These are phyloP conservation scores for Aspergillus hancockii DNA, from an alignment of 495 filamentous ascomycete species.

Conservation along the genomic window DNA sequence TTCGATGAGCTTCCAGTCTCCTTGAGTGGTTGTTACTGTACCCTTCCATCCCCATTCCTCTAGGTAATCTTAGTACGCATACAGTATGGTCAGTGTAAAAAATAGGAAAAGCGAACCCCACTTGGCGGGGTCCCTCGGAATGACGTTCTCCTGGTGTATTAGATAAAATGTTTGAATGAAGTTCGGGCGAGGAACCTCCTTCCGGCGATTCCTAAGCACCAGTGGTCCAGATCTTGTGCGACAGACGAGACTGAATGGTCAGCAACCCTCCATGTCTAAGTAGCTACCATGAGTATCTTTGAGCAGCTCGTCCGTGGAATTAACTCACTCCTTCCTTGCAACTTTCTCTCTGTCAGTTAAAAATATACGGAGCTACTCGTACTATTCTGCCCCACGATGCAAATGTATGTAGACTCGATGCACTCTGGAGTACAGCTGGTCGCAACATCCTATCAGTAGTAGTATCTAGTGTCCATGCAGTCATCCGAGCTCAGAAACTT, in stretches of 20 bases:
- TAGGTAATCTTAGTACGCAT: not conserved
- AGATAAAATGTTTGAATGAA: no score
- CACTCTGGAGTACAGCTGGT: no score
- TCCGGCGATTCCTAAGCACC: slow-evolving; percentile 28
- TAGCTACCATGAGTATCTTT: not conserved
- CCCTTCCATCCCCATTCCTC: not conserved
- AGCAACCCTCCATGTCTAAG: not conserved
- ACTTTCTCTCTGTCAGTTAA: no score
- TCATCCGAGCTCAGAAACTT: no score
- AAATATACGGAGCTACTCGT: no score
- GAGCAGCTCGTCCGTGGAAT: no score
- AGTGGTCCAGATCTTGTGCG: slow-evolving; percentile 11
- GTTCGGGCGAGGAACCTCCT: not conserved
- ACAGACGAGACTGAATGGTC: not conserved
- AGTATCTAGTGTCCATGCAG: not conserved
- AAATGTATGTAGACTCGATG: no score
- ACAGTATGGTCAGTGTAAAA: not conserved
- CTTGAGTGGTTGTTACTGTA: no score
- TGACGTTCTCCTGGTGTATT: slow-evolving; percentile 26
- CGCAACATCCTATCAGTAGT: no score
- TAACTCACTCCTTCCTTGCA: no score
- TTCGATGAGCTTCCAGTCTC: slow-evolving; percentile 24
- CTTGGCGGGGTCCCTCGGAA: slow-evolving; percentile 30
- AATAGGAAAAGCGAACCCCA: slow-evolving; percentile 13
- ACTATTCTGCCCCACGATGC: no score